Evolutionary conservation across 345 rosid genomes (phyloP).

Genomic region (Corchorus olitorius): DNA sequence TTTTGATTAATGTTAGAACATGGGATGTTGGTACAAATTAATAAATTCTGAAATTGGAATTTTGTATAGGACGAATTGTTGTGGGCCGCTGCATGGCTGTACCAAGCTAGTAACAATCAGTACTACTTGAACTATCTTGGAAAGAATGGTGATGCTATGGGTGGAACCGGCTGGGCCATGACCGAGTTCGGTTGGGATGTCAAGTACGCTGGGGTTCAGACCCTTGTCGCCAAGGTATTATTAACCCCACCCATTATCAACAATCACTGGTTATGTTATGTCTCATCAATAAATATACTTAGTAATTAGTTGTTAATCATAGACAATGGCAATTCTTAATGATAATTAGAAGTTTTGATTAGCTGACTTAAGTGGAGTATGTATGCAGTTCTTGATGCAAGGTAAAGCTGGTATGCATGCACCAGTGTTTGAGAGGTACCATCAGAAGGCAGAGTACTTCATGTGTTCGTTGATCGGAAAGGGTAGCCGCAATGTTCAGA

Average conservation of each 20-base stretch:
- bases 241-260: not conserved
- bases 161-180: slow-evolving; percentile 93
- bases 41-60: not conserved
- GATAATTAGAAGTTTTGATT: not conserved
- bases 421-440: slow-evolving; percentile 69
- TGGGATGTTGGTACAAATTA: not conserved
- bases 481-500: slow-evolving; percentile 61
- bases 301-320: not conserved
- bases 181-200: slow-evolving; percentile 98
- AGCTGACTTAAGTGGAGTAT: not conserved
- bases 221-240: slow-evolving; percentile 88
- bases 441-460: slow-evolving; percentile 84
- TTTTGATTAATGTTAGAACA: not conserved
- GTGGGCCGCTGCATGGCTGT: slow-evolving; percentile 99
- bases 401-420: slow-evolving; percentile 76
- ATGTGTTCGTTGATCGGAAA: slow-evolving; percentile 89
- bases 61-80: slow-evolving; percentile 81
- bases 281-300: not conserved
- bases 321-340: not conserved
- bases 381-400: slow-evolving; percentile 80
- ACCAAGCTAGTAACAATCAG: slow-evolving; percentile 73
- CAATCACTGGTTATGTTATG: not conserved
- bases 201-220: slow-evolving; percentile 94
- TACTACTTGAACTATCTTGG: slow-evolving; percentile 84
- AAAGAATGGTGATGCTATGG: slow-evolving; percentile 78